Base-by-base conservation (phyloP, 345 rosid genomes). In the Pistacia vera region DNA sequence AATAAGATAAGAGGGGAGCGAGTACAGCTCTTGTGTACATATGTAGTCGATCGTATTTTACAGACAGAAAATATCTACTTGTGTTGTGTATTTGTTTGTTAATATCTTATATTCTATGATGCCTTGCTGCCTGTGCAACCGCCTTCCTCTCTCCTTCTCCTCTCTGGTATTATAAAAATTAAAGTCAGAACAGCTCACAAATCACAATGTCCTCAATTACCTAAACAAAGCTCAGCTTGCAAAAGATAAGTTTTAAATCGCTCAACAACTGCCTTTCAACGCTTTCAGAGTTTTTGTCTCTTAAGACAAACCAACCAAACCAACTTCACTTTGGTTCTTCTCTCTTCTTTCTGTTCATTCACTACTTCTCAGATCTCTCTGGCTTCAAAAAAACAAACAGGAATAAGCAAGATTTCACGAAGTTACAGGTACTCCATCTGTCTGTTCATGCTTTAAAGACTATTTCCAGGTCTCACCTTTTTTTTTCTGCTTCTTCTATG, bases 401-500 rank as follows among this genome's bases (percentile, higher is more conserved):
- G 76, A 62, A 63, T 11, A 73, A 73, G 60, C 76, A 73, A 73
- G 76, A 73, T 73, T 33, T 73, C 60, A 73, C 49, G 76, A 73
- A 73, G 68, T 33, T 62, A 30, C 76, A 73, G 76, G 76, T 73
- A 51, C 33, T 38, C 25, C 18, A 3, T 60, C 22, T 44, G 16
- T 28, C 7, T 58, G 14, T 59, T 3, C 41, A 16, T 28, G 72
- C 8, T 51, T 33, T 28, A 51, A 51, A 18, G 16, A 28, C 44
- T 13, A 35, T 18, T n/a, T 49, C 2, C 9, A 2, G 17, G 4
- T 35, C 73, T n/a, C n/a, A n/a, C 64, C 25, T 63, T 70, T 71
- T 70, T 36, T 35, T 65, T 75, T 65, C 30, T 68, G 55, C 16
- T 9, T 54, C 4, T 55, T 17, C n/a, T 28, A 5, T 70, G n/a